Base-by-base conservation (phyloP, 352 stramenopile genomes). In the Phytophthora constricta region DNA sequence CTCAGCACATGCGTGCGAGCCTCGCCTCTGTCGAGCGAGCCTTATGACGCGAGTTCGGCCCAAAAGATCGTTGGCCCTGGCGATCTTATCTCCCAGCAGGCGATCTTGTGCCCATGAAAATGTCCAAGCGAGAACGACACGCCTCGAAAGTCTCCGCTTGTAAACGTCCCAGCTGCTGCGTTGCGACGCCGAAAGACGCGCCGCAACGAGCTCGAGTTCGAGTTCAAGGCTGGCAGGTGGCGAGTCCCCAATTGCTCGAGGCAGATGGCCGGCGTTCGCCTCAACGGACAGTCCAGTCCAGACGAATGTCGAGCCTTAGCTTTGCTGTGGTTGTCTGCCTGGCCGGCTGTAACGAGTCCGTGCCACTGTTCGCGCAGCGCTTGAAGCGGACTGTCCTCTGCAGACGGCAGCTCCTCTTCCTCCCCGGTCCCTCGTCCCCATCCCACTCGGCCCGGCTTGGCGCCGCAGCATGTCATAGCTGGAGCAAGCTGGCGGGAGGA, bases 11-110 rank as follows among this genome's bases (percentile, higher is more conserved):
- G 20, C 48, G 34, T 39, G 31, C 51, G 34, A 16, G 34, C 33
- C 22, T 51, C 42, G 27, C 49, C 49, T 48, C 57, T 62, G 42
- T 62, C 42, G 56, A 65, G 23, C 53, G 53, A 63, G 39, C 52
- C 45, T 52, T 52, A 33, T 33, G 45, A 37, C 25, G 45, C 22
- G 10, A 51, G 22, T 25, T n/a, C 59, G 59, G 49, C 54, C 61
- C 28, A 43, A 20, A 28, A 43, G 8, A 23, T 16, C 25, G 50
- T 31, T 52, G 58, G 25, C 47, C 63, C 53, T 72, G 58, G 54
- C 61, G 60, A 71, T 64, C 61, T 71, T 71, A 65, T 73, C 59
- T 49, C 48, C 51, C n/a, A 25, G 45, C 52, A 65, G 39, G 34
- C 52, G 51, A 23, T 59, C 25, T 59, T 67, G 50, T 58, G 53